phyloP scores from a whole-genome alignment of 306 rosid genomes.

The Abrus pulchellus region DNA sequence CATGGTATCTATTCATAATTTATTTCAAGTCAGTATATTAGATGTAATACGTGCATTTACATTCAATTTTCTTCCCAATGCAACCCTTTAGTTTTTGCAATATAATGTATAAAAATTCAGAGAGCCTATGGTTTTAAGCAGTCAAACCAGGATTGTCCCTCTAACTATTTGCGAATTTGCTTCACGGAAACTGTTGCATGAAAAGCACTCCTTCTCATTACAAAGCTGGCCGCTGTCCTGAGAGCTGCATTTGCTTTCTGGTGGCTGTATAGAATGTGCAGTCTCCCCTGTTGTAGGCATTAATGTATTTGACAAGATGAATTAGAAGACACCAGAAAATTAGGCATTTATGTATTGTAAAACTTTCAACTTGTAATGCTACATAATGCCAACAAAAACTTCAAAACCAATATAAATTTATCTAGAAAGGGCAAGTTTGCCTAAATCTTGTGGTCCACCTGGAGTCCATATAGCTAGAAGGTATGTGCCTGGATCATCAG shows the following conservation, averaged over 20 bases:
- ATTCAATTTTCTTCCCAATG: not conserved
- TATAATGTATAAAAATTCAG: slow-evolving; percentile 14
- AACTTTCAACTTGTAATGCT: not conserved
- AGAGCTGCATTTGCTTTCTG: slow-evolving; percentile 68
- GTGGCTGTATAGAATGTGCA: slow-evolving; percentile 74
- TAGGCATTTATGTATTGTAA: slow-evolving; percentile 22
- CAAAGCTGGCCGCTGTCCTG: slow-evolving; percentile 71
- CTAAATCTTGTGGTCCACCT: slow-evolving; percentile 55
- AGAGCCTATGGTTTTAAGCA: slow-evolving; percentile 11
- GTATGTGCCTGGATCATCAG: slow-evolving; percentile 89
- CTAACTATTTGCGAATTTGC: slow-evolving; percentile 75
- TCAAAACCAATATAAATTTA: slow-evolving; percentile 5
- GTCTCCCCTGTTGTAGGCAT: slow-evolving; percentile 77
- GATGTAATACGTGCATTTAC: not conserved
- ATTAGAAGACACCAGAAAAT: slow-evolving; percentile 31
- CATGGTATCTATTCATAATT: slow-evolving; percentile 82
- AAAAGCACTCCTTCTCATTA: slow-evolving; percentile 70
- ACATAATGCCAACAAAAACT: slow-evolving; percentile 5
- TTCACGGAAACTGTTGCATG: slow-evolving; percentile 82
- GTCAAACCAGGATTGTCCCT: slow-evolving; percentile 84
- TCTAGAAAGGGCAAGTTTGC: slow-evolving; percentile 11
- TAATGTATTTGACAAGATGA: slow-evolving; percentile 35
- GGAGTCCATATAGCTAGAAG: slow-evolving; percentile 96
- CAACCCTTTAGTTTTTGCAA: not conserved
- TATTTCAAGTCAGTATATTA: slow-evolving; percentile 40